Evolutionary conservation across 2,329 filamentous ascomycete species (phyloP).

Genomic region (Penicillium brasilianum): DNA sequence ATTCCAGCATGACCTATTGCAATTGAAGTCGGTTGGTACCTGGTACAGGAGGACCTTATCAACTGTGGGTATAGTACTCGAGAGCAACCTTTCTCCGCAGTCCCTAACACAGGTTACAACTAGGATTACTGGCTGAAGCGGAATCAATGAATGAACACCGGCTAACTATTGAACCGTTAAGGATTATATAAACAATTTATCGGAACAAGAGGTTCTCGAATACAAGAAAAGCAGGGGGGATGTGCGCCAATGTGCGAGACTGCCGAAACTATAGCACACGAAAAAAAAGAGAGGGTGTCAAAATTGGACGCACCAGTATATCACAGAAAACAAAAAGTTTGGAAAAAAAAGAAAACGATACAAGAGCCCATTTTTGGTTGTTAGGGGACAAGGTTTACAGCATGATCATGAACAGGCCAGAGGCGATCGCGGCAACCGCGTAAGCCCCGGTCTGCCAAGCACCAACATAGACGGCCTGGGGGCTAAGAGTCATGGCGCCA

Average conservation of each 20-base stretch:
- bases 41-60: background rate
- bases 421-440: conserved; percentile 48
- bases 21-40: background rate
- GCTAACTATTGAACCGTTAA: background rate
- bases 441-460: conserved; percentile 51
- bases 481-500: conserved; percentile 36
- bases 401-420: conserved; percentile 54
- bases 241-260: conserved; percentile 2
- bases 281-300: background rate
- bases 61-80: background rate
- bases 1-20: background rate
- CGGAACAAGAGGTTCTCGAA: conserved; percentile 3
- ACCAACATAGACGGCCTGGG: conserved; percentile 47
- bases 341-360: conserved; percentile 11
- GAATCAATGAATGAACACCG: conserved; percentile 5
- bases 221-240: background rate
- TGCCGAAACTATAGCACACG: conserved; percentile 8
- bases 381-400: conserved; percentile 41
- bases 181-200: conserved; percentile 27
- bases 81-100: background rate
- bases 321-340: background rate
- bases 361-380: conserved; percentile 5
- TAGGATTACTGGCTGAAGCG: background rate
- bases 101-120: background rate
- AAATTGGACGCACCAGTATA: background rate